These are phyloP conservation scores for Suillus bovinus DNA, from an alignment of 768 basidiomycete genomes.

Conservation along the genomic window DNA sequence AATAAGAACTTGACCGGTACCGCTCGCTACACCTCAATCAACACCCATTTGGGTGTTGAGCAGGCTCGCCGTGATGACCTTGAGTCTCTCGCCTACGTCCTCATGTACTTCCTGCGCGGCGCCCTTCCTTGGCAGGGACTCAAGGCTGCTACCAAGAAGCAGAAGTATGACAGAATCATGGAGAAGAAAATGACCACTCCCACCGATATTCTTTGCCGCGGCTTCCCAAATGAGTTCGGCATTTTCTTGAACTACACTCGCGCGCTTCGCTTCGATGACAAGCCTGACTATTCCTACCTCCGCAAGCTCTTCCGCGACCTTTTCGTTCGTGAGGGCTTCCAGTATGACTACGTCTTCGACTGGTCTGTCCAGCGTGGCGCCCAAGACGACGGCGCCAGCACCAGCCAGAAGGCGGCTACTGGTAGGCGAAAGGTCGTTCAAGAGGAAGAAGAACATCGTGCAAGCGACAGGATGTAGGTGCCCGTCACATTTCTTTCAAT, in stretches of 20 bases:
- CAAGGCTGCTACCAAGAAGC: slow-evolving; percentile 99
- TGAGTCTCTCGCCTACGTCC: slow-evolving; percentile 96
- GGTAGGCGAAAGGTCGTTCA: slow-evolving; percentile 80
- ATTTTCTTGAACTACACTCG: slow-evolving; percentile 99
- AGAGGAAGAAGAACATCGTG: slow-evolving; percentile 82
- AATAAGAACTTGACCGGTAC: slow-evolving; percentile 99
- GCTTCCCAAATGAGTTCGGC: slow-evolving; percentile 99
- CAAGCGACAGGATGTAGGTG: slow-evolving; percentile 81
- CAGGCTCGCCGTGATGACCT: slow-evolving; percentile 98
- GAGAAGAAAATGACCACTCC: slow-evolving; percentile 99
- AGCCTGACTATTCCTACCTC: slow-evolving; percentile 99
- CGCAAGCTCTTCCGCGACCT: slow-evolving; percentile 99
- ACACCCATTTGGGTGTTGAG: slow-evolving; percentile 97
- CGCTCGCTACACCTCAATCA: slow-evolving; percentile 98
- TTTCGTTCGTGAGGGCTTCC: slow-evolving; percentile 95
- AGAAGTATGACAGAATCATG: slow-evolving; percentile 99
- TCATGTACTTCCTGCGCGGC: slow-evolving; percentile 99
- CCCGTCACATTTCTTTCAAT: slow-evolving; percentile 19
- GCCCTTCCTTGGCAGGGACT: slow-evolving; percentile 99
- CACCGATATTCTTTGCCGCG: slow-evolving; percentile 94
- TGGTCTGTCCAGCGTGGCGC: slow-evolving; percentile 88
- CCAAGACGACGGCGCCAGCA: slow-evolving; percentile 64
- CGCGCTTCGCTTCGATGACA: slow-evolving; percentile 98
- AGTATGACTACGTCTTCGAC: slow-evolving; percentile 99
- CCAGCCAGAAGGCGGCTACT: slow-evolving; percentile 60